These are phyloP conservation scores for Botrytis aclada DNA, from an alignment of 2,329 filamentous ascomycete genomes.

Conservation along the genomic window DNA sequence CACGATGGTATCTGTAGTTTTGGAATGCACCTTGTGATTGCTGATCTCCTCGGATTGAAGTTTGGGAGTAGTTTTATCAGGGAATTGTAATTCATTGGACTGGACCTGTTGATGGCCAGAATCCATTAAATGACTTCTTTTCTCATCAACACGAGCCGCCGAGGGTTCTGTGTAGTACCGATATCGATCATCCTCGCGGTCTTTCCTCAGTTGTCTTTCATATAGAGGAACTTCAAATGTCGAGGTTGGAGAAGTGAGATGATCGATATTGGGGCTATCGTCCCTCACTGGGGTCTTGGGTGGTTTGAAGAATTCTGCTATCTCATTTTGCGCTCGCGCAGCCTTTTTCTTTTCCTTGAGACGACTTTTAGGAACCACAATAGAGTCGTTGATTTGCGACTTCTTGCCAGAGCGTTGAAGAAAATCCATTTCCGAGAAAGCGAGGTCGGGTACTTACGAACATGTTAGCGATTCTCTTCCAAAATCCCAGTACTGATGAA, in stretches of 20 bases:
- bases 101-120: background rate
- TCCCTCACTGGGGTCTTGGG: constrained; percentile 24
- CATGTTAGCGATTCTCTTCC: constrained; percentile 1
- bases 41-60: background rate
- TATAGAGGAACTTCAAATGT: constrained; percentile 5
- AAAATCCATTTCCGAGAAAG: constrained; percentile 52
- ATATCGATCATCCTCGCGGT: background rate
- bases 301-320: constrained; percentile 34
- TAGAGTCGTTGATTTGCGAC: constrained; percentile 31
- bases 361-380: constrained; percentile 30
- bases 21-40: constrained; percentile 19
- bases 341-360: constrained; percentile 30
- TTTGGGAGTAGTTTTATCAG: background rate
- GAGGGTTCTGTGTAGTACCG: background rate
- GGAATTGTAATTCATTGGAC: background rate
- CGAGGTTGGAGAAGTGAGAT: constrained; percentile 4
- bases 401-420: constrained; percentile 33
- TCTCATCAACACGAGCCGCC: background rate
- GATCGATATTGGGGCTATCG: constrained; percentile 12
- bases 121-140: background rate
- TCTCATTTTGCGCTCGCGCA: constrained; percentile 29
- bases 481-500: background rate
- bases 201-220: constrained; percentile 1
- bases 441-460: constrained; percentile 48
- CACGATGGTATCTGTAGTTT: constrained; percentile 26